Base-by-base conservation (phyloP, 148 eudicot species). In the Dysphania ambrosioides region DNA sequence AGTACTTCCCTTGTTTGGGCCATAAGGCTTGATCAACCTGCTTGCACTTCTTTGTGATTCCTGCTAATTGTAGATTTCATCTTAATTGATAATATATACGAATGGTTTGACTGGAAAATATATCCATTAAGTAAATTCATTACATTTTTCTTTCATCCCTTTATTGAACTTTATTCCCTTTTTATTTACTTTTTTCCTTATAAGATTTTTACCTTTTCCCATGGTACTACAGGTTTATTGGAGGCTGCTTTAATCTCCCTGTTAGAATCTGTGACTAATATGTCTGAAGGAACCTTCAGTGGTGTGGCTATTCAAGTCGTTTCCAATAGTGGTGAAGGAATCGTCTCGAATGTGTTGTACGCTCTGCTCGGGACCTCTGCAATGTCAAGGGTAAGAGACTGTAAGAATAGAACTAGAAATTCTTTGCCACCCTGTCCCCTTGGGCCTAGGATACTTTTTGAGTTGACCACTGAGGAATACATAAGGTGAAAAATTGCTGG, bases 331-430 rank as follows among this genome's bases (percentile, higher is more conserved):
- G 97, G 97, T 0, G 99, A 95, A 87, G 97, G 97, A 73, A 83
- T 95, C 66, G 85, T 95, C 56, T 92, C 97, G 34, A 95, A 88
- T 89, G 87, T 95, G 78, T 80, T 95, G 51, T 95, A 95, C 62
- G 99, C 99, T 78, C 82, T 95, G 80, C 99, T 95, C 75, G 97
- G 99, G 58, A 88, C 90, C 76, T 90, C 97, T 26, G 99, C 99
- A 77, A 88, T 95, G 96, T 92, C 99, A 68, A 88, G 97, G 93
- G 99, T 95, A 92, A 85, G 79, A 57, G 44, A 38, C 8, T 23
- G 74, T 58, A 35, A 66, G 58, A 26, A 65, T 73, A 65, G 30
- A 71, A 23, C 61, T 66, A 4, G 15, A 10, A 30, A 40, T 38
- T 56, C 36, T 21, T 16, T 40, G 19, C 31, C 70, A 63, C 26